Conservation (phyloP, 148 eudicot genomes). For the Vaccinium darrowii region DNA sequence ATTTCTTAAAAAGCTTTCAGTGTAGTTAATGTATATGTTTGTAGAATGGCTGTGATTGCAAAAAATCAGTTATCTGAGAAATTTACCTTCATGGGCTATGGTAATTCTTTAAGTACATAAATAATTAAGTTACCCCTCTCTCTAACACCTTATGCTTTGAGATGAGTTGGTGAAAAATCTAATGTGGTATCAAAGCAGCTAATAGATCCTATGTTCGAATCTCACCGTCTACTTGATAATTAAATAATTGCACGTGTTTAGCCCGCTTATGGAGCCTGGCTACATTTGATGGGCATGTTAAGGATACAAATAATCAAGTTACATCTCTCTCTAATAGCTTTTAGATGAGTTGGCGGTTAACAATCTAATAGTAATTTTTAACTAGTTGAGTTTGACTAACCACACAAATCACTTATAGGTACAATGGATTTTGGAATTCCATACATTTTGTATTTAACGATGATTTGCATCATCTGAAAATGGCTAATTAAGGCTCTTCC, state of each 20-base stretch:
- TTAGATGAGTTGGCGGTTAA: too few species aligned
- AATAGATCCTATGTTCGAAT: too few species aligned
- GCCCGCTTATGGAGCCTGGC: too few species aligned
- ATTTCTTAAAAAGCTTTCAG: neutral
- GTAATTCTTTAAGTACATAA: neutral
- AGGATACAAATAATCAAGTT: too few species aligned
- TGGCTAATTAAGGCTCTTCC: neutral
- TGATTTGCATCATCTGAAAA: neutral
- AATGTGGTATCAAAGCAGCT: too few species aligned
- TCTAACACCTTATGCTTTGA: too few species aligned
- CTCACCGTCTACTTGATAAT: too few species aligned
- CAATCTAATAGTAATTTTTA: neutral
- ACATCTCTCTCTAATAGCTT: too few species aligned
- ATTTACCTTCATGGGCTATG: neutral
- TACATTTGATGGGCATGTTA: too few species aligned
- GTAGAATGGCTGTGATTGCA: neutral
- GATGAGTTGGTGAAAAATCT: too few species aligned
- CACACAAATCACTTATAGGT: neutral
- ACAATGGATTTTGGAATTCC: conserved; percentile 3
- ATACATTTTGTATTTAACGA: neutral
- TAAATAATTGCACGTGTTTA: too few species aligned
- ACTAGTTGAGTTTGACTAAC: neutral
- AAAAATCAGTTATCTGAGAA: neutral
- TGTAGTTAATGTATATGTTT: neutral
- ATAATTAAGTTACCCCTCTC: too few species aligned